Conservation (phyloP, 352 stramenopile species). For the Phytophthora agathidicida region DNA sequence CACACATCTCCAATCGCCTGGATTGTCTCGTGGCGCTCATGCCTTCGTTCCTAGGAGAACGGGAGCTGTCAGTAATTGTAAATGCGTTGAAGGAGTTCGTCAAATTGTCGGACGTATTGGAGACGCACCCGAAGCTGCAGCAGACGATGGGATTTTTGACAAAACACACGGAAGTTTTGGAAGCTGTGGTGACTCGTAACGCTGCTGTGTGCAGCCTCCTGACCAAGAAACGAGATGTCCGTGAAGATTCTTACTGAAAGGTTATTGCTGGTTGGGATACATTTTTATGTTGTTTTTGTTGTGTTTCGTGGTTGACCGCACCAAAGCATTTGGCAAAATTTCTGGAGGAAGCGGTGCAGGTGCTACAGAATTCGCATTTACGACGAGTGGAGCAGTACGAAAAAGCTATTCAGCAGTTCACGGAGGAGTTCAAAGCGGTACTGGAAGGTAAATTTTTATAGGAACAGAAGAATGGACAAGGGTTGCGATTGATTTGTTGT, state of each 20-base stretch:
- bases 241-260: not conserved
- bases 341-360: conserved; percentile 38
- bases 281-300: not conserved
- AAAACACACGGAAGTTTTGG: conserved; percentile 5
- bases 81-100: conserved; percentile 17
- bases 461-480: not conserved
- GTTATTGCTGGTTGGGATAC: not conserved
- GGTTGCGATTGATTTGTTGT: not conserved
- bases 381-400: conserved; percentile 37
- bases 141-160: not conserved
- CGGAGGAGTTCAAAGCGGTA: conserved; percentile 33
- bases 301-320: not conserved
- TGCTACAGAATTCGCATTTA: conserved; percentile 51
- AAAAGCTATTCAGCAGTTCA: conserved; percentile 33
- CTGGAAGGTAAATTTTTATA: conserved; percentile 30
- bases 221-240: conserved; percentile 30
- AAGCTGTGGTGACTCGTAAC: not conserved
- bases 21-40: conserved; percentile 12
- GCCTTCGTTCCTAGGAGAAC: conserved; percentile 22
- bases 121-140: conserved; percentile 5
- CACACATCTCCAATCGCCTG: conserved; percentile 10
- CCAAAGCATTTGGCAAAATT: conserved; percentile 32
- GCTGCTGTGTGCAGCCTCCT: conserved; percentile 7
- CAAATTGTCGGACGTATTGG: not conserved
- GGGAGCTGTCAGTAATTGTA: conserved; percentile 17